Conservation (phyloP, 352 stramenopile species). For the Globisporangium recalcitrans region DNA sequence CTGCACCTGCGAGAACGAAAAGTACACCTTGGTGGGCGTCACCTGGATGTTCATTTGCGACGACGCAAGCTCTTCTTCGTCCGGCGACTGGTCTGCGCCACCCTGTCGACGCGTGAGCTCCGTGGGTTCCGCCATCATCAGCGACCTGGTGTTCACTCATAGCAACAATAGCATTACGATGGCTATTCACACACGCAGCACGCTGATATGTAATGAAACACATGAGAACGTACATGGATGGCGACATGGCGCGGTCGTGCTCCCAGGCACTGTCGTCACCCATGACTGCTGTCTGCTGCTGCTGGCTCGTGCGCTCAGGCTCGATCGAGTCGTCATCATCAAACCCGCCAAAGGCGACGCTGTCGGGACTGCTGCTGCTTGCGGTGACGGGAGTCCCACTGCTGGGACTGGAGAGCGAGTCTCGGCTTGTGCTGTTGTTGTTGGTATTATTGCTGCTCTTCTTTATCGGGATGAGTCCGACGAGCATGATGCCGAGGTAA, state of each 20-base stretch:
- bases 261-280: background rate
- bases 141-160: background rate
- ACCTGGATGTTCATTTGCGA: conserved; percentile 1
- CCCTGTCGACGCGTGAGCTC: conserved; percentile 48
- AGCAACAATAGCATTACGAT: background rate
- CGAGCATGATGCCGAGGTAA: conserved; percentile 85
- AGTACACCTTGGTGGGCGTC: conserved; percentile 25
- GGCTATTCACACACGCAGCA: background rate
- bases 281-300: background rate
- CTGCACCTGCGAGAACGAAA: conserved; percentile 52
- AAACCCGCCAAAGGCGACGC: conserved; percentile 10
- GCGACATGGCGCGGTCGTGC: background rate
- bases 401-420: background rate
- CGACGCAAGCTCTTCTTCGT: background rate
- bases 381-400: background rate
- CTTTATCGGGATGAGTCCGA: conserved; percentile 48
- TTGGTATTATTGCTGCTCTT: background rate
- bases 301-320: conserved; percentile 15
- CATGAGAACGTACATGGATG: conserved; percentile 4
- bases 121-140: conserved; percentile 23
- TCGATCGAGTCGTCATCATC: conserved; percentile 11
- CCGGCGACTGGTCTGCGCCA: background rate
- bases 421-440: background rate
- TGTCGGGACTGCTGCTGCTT: background rate
- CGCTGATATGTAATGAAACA: background rate